Evolutionary conservation across 768 basidiomycete genomes (phyloP).

Genomic region (Xanthoconium stramineum): DNA sequence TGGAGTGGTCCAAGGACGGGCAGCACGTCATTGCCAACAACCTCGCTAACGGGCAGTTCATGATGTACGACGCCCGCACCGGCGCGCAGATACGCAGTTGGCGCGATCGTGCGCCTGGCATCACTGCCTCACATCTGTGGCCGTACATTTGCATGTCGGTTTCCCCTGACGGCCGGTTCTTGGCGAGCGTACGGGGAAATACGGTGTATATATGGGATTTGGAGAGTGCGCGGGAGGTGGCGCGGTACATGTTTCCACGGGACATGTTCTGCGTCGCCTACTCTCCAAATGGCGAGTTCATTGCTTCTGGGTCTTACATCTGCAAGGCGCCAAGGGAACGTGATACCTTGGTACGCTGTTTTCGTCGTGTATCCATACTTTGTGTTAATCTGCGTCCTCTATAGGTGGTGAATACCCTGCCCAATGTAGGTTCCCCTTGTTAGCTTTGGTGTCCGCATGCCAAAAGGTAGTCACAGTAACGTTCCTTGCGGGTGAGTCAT

Average conservation of each 20-base stretch:
- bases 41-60: conserved; percentile 23
- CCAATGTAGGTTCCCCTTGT: conserved; percentile 6
- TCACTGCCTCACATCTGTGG: conserved; percentile 13
- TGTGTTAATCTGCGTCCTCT: not conserved
- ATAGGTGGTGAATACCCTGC: conserved; percentile 4
- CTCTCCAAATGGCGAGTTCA: conserved; percentile 20
- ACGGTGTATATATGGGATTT: conserved; percentile 18
- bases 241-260: conserved; percentile 21
- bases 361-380: not conserved
- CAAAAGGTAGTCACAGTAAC: not conserved
- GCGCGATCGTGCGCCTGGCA: conserved; percentile 9
- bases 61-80: conserved; percentile 19
- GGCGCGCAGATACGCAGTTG: conserved; percentile 21
- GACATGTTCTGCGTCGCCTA: conserved; percentile 23
- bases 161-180: conserved; percentile 14
- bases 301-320: conserved; percentile 16
- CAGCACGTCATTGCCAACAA: conserved; percentile 18
- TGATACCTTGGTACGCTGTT: conserved; percentile 9
- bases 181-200: conserved; percentile 21
- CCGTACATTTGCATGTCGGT: conserved; percentile 24
- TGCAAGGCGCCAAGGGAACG: conserved; percentile 11
- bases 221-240: conserved; percentile 12
- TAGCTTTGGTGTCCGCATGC: not conserved
- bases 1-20: conserved; percentile 26
- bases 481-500: not conserved